A percentile compares a stretch with the other conserved stretches of the same genome.
These are phyloP conservation scores for Trichoderma brevicompactum DNA, from an alignment of 2,329 filamentous ascomycete species.

Conservation along the genomic window DNA sequence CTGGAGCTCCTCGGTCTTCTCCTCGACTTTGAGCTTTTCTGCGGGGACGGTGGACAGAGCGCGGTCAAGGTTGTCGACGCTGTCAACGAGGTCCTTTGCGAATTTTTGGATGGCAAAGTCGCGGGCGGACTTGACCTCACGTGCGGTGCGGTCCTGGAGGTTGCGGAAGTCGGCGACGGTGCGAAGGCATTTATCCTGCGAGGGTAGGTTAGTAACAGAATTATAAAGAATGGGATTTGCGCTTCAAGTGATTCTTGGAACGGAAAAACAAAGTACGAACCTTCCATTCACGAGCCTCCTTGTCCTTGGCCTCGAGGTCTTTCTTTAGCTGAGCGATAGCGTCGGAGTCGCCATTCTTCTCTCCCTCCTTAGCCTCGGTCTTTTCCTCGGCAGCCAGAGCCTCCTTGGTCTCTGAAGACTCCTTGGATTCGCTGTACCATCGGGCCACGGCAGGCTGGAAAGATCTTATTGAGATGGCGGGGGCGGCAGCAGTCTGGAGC, in stretches of 20 bases:
- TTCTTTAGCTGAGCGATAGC: conserved; percentile 54
- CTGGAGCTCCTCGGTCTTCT: conserved; percentile 60
- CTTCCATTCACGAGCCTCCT: conserved; percentile 75
- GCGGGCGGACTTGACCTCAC: conserved; percentile 83
- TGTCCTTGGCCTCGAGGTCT: conserved; percentile 56
- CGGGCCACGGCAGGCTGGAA: conserved; percentile 44
- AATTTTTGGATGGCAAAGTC: conserved; percentile 97
- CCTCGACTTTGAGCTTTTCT: conserved; percentile 66
- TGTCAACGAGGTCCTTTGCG: conserved; percentile 92
- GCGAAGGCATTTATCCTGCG: conserved; percentile 90
- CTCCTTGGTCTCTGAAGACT: conserved; percentile 37
- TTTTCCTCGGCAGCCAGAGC: conserved; percentile 41
- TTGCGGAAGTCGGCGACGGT: conserved; percentile 97
- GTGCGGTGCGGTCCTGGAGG: conserved; percentile 90
- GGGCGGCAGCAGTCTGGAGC: conserved; percentile 42
- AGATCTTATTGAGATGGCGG: conserved; percentile 45
- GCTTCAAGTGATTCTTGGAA: not conserved
- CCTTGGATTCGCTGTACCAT: conserved; percentile 57
- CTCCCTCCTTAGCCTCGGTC: conserved; percentile 35
- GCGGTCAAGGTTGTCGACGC: conserved; percentile 95
- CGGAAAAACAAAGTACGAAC: conserved; percentile 52
- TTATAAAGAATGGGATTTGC: not conserved
- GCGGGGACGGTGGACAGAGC: conserved; percentile 78
- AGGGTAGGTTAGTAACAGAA: not conserved
- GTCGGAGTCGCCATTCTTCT: conserved; percentile 42